phyloP scores from a whole-genome alignment of 2,329 filamentous ascomycete species.

The Verticillium nonalfalfae region DNA sequence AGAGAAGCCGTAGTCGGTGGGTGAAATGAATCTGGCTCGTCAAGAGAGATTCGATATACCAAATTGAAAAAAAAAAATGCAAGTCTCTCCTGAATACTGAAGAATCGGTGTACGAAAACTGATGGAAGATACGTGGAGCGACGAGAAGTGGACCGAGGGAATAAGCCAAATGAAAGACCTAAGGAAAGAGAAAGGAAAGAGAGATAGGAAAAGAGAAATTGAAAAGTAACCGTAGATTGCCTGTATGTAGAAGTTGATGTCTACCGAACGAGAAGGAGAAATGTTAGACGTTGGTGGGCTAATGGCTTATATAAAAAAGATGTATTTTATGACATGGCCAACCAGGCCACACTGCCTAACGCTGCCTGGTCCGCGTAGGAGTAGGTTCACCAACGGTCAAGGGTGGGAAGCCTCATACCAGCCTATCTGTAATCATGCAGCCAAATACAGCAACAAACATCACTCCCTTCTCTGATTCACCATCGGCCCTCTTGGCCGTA shows the following conservation, averaged over 20 bases:
- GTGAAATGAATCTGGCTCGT: neutral
- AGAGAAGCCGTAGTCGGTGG: neutral
- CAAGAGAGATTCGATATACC: neutral
- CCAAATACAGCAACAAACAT: conserved; percentile 2
- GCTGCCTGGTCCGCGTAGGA: neutral
- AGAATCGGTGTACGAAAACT: neutral
- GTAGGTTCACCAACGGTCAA: neutral
- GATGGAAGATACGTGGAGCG: conserved; percentile 3
- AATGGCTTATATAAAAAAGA: neutral
- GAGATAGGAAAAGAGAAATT: conserved; percentile 15
- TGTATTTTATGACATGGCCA: neutral
- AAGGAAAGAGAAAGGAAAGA: conserved; percentile 14
- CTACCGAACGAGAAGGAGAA: neutral
- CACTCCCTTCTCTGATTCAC: neutral
- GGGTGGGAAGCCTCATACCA: neutral
- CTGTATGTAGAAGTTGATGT: neutral
- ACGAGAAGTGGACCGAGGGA: neutral
- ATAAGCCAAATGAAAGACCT: conserved; percentile 10
- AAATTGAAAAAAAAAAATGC: neutral
- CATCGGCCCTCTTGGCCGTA: neutral
- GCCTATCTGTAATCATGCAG: neutral
- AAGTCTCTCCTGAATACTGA: neutral
- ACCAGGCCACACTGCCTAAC: neutral
- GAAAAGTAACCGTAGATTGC: conserved; percentile 7
- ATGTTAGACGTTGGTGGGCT: neutral